Conservation (phyloP, 768 basidiomycete genomes). For the Mycena epipterygia region DNA sequence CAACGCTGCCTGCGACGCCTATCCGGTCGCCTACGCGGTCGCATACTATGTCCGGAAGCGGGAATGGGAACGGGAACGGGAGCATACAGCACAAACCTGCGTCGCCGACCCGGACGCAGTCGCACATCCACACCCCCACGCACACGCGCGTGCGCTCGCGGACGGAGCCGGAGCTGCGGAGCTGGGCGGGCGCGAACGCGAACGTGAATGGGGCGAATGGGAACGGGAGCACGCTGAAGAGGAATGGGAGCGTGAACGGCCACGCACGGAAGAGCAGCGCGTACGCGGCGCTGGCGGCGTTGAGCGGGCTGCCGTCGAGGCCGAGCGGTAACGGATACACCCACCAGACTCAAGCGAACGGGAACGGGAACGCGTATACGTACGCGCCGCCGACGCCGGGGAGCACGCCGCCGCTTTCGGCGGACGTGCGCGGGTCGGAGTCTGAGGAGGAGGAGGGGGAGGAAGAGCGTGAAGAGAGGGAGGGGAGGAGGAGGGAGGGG, state of each 20-base stretch:
- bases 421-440: conserved; percentile 36
- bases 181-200: background rate
- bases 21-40: too few species aligned
- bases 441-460: conserved; percentile 39
- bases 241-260: background rate
- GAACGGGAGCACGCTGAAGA: conserved; percentile 1
- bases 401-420: conserved; percentile 35
- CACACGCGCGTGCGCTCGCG: background rate
- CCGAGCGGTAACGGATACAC: background rate
- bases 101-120: background rate
- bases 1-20: too few species aligned
- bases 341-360: conserved; percentile 3
- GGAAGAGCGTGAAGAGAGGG: conserved; percentile 28
- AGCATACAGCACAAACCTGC: too few species aligned
- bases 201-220: too few species aligned
- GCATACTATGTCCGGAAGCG: too few species aligned
- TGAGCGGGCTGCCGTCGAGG: background rate
- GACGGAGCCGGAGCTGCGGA: conserved; percentile 21
- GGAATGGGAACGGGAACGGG: too few species aligned
- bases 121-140: background rate
- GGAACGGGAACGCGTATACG: background rate
- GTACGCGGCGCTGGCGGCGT: conserved; percentile 35
- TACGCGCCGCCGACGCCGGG: conserved; percentile 23
- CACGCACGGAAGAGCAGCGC: conserved; percentile 38
- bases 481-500: conserved; percentile 11